Evolutionary conservation across 129 eudicot genomes (phyloP).

Genomic region (Rutidosis leptorrhynchoides): DNA sequence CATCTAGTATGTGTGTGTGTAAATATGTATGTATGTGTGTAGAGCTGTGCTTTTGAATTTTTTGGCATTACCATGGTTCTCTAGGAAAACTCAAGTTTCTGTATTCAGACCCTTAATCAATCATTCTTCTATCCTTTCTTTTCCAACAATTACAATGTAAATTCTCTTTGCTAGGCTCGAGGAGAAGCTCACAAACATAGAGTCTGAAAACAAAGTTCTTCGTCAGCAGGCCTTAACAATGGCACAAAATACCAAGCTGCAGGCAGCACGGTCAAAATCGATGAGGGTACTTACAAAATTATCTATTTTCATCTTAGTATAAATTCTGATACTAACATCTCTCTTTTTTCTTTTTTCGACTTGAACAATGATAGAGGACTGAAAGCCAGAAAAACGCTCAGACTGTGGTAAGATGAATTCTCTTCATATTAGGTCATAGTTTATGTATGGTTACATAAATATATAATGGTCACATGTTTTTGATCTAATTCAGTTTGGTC

Average conservation of each 20-base stretch:
- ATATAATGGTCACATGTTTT: not conserved
- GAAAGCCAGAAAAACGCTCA: conserved; percentile 47
- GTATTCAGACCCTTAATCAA: not conserved
- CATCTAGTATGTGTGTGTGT: not conserved
- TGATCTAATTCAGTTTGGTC: not conserved
- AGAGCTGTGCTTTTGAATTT: too few relatives aligned
- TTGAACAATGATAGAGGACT: conserved; percentile 53
- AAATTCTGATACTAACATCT: conserved; percentile 22
- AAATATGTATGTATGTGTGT: too few relatives aligned
- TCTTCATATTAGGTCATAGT: not conserved
- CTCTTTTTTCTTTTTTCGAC: conserved; percentile 20
- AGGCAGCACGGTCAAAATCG: conserved; percentile 65
- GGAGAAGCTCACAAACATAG: conserved; percentile 72
- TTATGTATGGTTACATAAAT: conserved; percentile 1
- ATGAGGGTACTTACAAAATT: conserved; percentile 48
- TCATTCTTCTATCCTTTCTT: not conserved
- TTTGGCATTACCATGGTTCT: not conserved
- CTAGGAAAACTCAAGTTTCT: not conserved
- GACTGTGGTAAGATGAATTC: conserved; percentile 45
- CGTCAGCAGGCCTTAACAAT: conserved; percentile 91
- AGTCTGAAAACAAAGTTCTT: conserved; percentile 86
- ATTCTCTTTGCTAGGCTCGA: conserved; percentile 49
- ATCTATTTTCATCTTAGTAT: conserved; percentile 20
- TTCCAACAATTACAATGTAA: not conserved
- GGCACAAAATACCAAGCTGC: conserved; percentile 72